Conservation (phyloP, 2,329 filamentous ascomycete genomes). For the Cercospora brassicicola region DNA sequence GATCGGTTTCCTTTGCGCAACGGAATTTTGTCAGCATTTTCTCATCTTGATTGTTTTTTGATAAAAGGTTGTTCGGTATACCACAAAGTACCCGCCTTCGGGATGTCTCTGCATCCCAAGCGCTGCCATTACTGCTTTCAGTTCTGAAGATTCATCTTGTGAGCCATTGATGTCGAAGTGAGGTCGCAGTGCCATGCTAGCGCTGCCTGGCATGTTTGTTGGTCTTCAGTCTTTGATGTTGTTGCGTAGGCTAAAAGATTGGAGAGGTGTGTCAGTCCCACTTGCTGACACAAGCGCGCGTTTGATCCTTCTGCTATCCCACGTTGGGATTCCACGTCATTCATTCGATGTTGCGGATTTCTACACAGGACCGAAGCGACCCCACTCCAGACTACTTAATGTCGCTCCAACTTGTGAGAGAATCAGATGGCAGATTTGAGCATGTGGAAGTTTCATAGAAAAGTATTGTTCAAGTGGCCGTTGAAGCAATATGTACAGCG, state of each 20-base stretch:
- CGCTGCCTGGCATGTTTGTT: background rate
- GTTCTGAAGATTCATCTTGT: slow-evolving; percentile 15
- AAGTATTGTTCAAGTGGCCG: background rate
- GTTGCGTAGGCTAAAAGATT: background rate
- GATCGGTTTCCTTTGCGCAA: slow-evolving; percentile 55
- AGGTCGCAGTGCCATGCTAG: slow-evolving; percentile 1
- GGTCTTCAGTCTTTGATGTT: background rate
- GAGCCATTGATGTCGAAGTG: slow-evolving; percentile 8
- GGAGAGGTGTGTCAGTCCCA: background rate
- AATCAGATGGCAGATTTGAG: background rate
- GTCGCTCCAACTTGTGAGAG: background rate
- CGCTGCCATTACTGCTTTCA: slow-evolving; percentile 45
- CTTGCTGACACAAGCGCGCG: slow-evolving; percentile 2
- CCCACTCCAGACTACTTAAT: background rate
- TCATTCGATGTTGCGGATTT: background rate
- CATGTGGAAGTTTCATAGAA: background rate
- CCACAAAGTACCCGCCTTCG: slow-evolving; percentile 63
- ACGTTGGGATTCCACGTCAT: background rate
- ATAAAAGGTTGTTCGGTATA: background rate
- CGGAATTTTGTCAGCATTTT: background rate
- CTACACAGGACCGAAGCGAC: background rate
- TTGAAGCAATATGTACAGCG: slow-evolving; percentile 5
- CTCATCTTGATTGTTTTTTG: too few species aligned
- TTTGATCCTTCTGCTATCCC: background rate
- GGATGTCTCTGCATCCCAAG: slow-evolving; percentile 58